These are phyloP conservation scores for Blumeriella jaapii DNA, from an alignment of 2,329 filamentous ascomycete species.

Conservation along the genomic window DNA sequence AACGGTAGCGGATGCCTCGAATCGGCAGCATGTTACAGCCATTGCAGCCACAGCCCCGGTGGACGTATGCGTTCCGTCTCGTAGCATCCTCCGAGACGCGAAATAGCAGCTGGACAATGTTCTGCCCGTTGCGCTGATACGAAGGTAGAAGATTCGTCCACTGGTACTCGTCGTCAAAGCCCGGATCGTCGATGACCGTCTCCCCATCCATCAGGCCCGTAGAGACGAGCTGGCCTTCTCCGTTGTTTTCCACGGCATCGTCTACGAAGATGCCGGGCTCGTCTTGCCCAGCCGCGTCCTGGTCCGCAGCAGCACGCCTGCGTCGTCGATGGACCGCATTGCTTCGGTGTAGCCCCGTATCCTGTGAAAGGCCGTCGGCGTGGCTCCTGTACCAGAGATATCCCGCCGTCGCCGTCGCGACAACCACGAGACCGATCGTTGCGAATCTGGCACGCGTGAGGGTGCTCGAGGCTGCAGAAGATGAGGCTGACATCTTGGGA, in stretches of 20 bases:
- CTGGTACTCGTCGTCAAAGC: constrained; percentile 18
- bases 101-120: constrained; percentile 76
- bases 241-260: constrained; percentile 26
- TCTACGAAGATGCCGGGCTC: constrained; percentile 10
- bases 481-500: constrained; percentile 28
- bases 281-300: constrained; percentile 3
- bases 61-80: constrained; percentile 75
- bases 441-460: constrained; percentile 43
- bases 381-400: constrained; percentile 44
- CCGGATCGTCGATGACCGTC: constrained; percentile 24
- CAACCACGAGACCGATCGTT: constrained; percentile 42
- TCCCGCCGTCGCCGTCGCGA: constrained; percentile 44
- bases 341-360: constrained; percentile 44
- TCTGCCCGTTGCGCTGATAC: constrained; percentile 50
- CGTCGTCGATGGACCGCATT: constrained; percentile 51
- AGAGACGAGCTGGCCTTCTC: constrained; percentile 19
- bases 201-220: constrained; percentile 24
- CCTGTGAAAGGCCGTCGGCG: constrained; percentile 23
- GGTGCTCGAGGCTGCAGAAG: constrained; percentile 38
- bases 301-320: constrained; percentile 9
- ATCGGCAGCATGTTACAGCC: constrained; percentile 81
- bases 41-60: constrained; percentile 87
- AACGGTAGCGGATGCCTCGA: constrained; percentile 83
- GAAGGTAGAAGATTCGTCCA: constrained; percentile 21
- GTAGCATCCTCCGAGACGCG: constrained; percentile 91